Evolutionary conservation across 805 yeast genomes (phyloP).

Genomic region (Dipodascopsis uninucleata): DNA sequence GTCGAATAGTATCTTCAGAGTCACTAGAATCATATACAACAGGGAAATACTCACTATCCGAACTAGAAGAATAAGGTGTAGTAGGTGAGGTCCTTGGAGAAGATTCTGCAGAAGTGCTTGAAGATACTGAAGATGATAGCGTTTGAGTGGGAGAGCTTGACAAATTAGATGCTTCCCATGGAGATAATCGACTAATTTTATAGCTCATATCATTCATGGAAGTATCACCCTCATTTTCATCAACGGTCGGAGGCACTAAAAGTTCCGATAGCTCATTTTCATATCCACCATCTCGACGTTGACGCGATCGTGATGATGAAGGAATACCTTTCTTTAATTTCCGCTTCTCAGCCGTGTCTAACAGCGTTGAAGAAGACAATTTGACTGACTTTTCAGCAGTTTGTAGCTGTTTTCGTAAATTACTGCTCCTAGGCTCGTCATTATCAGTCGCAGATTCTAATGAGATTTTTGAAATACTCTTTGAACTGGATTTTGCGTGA

Average conservation of each 20-base stretch:
- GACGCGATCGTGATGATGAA: conserved; percentile 5
- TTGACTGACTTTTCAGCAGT: too few relatives aligned
- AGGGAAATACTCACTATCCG: conserved; percentile 21
- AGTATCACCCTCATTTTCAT: conserved; percentile 15
- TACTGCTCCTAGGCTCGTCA: too few relatives aligned
- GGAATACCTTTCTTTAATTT: too few relatives aligned
- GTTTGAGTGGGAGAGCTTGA: conserved; percentile 12
- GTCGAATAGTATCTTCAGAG: too few relatives aligned
- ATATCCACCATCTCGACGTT: conserved; percentile 7
- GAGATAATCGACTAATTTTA: too few relatives aligned
- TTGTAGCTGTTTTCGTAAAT: too few relatives aligned
- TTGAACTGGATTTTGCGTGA: too few relatives aligned
- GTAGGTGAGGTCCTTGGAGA: conserved; percentile 18
- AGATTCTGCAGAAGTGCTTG: conserved; percentile 14
- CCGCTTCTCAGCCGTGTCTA: too few relatives aligned
- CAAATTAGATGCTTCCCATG: neutral
- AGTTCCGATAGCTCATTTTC: conserved; percentile 20
- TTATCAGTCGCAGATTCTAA: too few relatives aligned
- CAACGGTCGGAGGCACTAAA: conserved; percentile 23
- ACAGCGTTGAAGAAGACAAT: too few relatives aligned
- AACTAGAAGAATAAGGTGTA: conserved; percentile 11
- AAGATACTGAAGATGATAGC: conserved; percentile 18
- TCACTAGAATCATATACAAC: conserved; percentile 6
- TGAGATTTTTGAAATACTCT: too few relatives aligned
- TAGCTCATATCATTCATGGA: too few relatives aligned